Evolutionary conservation across 352 stramenopile species (phyloP), one percentile per base, ranked within the genome.

Genomic region (Phytophthora brassicae): DNA sequence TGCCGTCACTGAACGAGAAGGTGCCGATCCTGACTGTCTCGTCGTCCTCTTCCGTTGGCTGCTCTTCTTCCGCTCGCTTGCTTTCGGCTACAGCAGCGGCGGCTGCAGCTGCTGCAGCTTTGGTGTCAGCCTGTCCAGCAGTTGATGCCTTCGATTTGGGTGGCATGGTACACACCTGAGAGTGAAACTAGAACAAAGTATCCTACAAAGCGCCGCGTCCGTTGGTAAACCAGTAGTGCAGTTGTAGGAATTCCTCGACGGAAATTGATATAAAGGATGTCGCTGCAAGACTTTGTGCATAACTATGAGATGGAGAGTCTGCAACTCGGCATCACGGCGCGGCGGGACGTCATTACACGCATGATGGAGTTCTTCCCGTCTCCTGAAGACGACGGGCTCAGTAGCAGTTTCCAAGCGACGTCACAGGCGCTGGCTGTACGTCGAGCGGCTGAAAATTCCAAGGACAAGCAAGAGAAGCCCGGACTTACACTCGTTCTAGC

Each of bases 241-340:
- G 13, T 38, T 38, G 29, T n/a, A n/a, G n/a, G n/a, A n/a, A n/a
- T n/a, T n/a, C n/a, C n/a, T n/a, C n/a, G 41, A 22, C 36, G 3
- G 44, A 44, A 22, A 36, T 42, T 36, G 39, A 36, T n/a, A 33
- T 5, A 7, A 0, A 11, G 42, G 26, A 88, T 90, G 76, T 60
- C 51, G 28, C 82, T 90, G 64, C 75, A 85, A 51, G 81, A 88
- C 63, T 90, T 90, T 51, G 35, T 84, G 41, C 81, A 90, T 60
- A 57, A 68, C 50, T 90, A 90, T 57, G 81, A 90, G 73, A 90
- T 90, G 81, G 81, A 90, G 71, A 90, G 81, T 24, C 59, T 90
- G 31, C 68, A 81, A 58, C 64, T 88, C 24, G 81, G 81, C 39
- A 79, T 88, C 58, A 90, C 75, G 24, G 78, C 81, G 12, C 67